These are phyloP conservation scores for Steccherinum ochraceum DNA, from an alignment of 768 basidiomycete species.

Conservation along the genomic window DNA sequence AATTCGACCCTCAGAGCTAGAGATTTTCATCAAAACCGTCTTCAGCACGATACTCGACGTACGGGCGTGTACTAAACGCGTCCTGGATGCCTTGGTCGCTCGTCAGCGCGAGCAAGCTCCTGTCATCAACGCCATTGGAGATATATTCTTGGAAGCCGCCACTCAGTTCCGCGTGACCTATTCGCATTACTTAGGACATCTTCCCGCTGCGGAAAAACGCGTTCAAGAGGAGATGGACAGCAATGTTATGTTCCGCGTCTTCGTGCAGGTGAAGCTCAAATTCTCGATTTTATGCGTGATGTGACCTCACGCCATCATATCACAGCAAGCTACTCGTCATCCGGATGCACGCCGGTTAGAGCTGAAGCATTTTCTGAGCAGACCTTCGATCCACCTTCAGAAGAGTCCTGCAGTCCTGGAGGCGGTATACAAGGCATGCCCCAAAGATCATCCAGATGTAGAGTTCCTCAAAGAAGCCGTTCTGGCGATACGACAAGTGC, in stretches of 20 bases:
- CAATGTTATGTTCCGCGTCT: constrained; percentile 76
- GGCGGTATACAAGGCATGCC: constrained; percentile 80
- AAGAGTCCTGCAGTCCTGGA: constrained; percentile 82
- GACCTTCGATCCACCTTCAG: constrained; percentile 77
- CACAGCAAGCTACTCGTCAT: constrained; percentile 41
- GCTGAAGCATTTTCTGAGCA: constrained; percentile 71
- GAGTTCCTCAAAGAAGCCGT: constrained; percentile 81
- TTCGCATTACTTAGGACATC: constrained; percentile 77
- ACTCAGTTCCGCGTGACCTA: constrained; percentile 85
- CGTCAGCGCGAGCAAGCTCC: constrained; percentile 80
- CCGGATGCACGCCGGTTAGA: constrained; percentile 59
- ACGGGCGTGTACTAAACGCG: constrained; percentile 72
- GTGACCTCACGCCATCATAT: too few species aligned
- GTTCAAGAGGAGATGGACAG: constrained; percentile 80
- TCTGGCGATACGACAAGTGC: constrained; percentile 75
- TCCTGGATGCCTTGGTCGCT: constrained; percentile 83
- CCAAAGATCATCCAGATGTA: constrained; percentile 70
- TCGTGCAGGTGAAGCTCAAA: constrained; percentile 69
- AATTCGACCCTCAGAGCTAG: constrained; percentile 50
- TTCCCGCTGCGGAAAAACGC: constrained; percentile 80
- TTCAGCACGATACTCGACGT: constrained; percentile 87
- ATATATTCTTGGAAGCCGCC: constrained; percentile 82
- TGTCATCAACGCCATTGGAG: constrained; percentile 80
- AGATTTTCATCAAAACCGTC: constrained; percentile 83
- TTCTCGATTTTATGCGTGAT: background rate